These are phyloP conservation scores for Gossypium rotundifolium DNA, from an alignment of 345 rosid species.

Conservation along the genomic window DNA sequence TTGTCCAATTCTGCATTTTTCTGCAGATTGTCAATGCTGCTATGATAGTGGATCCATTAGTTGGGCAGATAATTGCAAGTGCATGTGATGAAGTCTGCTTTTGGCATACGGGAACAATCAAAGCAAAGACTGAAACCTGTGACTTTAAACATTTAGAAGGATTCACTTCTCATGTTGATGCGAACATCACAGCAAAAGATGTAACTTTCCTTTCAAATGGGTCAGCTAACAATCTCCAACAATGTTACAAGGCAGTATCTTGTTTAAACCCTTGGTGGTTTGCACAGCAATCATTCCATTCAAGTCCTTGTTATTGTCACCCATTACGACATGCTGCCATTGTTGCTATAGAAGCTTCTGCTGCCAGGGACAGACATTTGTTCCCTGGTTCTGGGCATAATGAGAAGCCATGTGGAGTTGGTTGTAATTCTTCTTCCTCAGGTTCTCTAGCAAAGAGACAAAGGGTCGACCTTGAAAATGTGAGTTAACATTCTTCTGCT, in stretches of 20 bases:
- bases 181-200: conserved; percentile 11
- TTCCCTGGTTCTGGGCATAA: conserved; percentile 33
- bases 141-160: conserved; percentile 15
- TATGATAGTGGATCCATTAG: conserved; percentile 67
- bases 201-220: conserved; percentile 19
- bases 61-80: conserved; percentile 46
- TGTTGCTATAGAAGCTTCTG: conserved; percentile 79
- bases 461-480: conserved; percentile 33
- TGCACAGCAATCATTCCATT: conserved; percentile 28
- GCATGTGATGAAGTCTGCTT: conserved; percentile 55
- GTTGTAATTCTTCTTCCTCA: conserved; percentile 22
- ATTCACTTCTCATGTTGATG: conserved; percentile 2
- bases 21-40: conserved; percentile 77
- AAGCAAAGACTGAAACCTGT: conserved; percentile 14
- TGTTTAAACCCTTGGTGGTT: conserved; percentile 78
- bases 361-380: conserved; percentile 62
- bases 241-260: conserved; percentile 29
- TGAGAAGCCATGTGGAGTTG: conserved; percentile 21
- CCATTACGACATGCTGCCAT: conserved; percentile 77
- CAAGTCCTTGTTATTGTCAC: conserved; percentile 42
- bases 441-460: conserved; percentile 55
- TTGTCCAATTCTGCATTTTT: neutral
- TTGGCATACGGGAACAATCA: conserved; percentile 19
- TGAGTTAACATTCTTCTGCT: conserved; percentile 23
- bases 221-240: conserved; percentile 16